phyloP scores from a whole-genome alignment of 1,284 basidiomycete species.

The Puccinia polysora region DNA sequence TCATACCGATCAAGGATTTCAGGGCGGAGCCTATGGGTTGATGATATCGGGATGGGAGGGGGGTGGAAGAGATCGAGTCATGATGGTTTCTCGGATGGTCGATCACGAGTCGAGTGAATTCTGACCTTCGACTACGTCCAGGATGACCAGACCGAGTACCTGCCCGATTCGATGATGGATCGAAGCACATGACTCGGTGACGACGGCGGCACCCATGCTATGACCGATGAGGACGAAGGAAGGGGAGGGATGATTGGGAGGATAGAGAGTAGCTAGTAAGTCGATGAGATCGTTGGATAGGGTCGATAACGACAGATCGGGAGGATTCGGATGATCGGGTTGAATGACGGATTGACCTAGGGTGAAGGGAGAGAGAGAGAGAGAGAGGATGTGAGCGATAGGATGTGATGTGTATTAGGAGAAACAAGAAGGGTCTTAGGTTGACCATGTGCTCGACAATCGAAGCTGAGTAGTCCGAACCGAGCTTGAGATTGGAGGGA shows the following conservation, averaged over 20 bases:
- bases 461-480: slow-evolving; percentile 75
- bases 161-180: slow-evolving; percentile 67
- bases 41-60: neutral
- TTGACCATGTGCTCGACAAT: slow-evolving; percentile 81
- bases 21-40: slow-evolving; percentile 66
- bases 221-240: slow-evolving; percentile 58
- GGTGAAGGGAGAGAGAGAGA: neutral
- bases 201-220: slow-evolving; percentile 70
- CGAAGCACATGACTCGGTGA: slow-evolving; percentile 65
- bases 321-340: neutral
- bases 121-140: slow-evolving; percentile 85
- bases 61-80: neutral
- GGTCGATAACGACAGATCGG: slow-evolving; percentile 67
- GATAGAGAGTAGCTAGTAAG: slow-evolving; percentile 66
- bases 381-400: too few species aligned
- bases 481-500: slow-evolving; percentile 63
- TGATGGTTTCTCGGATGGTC: neutral
- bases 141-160: slow-evolving; percentile 74
- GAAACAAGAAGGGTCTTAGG: neutral
- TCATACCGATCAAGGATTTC: slow-evolving; percentile 85
- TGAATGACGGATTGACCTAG: slow-evolving; percentile 12
- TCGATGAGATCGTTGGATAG: slow-evolving; percentile 68
- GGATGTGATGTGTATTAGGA: too few species aligned
- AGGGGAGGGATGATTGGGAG: slow-evolving; percentile 63
- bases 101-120: neutral